A percentile compares a stretch with the other conserved stretches of the same genome.
Conservation (phyloP, 257 asterid genomes). For the Nicotiana otophora region DNA sequence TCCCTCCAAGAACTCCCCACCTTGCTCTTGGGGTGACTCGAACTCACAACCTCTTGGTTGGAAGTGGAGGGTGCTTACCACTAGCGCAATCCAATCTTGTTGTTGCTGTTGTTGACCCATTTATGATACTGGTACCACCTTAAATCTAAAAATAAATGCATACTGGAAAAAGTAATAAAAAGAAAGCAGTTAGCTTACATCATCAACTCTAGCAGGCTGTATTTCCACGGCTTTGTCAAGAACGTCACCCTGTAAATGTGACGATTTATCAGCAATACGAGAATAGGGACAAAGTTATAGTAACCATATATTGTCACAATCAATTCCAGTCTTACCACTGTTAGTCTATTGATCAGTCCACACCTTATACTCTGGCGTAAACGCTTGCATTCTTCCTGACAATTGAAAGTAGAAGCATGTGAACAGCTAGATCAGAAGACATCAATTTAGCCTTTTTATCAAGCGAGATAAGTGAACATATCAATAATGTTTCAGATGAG, state of each 20-base stretch:
- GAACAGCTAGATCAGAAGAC: conserved; percentile 5
- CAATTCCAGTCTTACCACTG: conserved; percentile 52
- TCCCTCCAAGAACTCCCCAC: no score
- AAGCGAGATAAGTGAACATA: background rate
- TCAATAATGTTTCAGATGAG: background rate
- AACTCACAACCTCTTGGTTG: no score
- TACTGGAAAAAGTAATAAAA: background rate
- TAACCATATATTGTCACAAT: no score
- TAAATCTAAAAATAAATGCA: background rate
- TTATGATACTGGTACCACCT: background rate
- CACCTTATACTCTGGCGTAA: conserved; percentile 97
- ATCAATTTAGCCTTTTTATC: background rate
- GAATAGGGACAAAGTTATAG: background rate
- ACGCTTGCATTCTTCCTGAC: conserved; percentile 98
- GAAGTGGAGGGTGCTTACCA: no score
- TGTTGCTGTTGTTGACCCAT: no score
- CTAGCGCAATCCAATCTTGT: no score
- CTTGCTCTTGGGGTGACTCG: no score
- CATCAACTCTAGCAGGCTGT: conserved; percentile 85
- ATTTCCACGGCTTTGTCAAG: conserved; percentile 95
- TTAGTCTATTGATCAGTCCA: conserved; percentile 80
- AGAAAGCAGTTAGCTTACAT: conserved; percentile 46
- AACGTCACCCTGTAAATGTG: conserved; percentile 72
- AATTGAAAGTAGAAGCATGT: conserved; percentile 8
- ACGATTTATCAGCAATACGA: conserved; percentile 10